Evolutionary conservation across 1,139 yeast genomes (phyloP).

Genomic region (Candida glucosophila): DNA sequence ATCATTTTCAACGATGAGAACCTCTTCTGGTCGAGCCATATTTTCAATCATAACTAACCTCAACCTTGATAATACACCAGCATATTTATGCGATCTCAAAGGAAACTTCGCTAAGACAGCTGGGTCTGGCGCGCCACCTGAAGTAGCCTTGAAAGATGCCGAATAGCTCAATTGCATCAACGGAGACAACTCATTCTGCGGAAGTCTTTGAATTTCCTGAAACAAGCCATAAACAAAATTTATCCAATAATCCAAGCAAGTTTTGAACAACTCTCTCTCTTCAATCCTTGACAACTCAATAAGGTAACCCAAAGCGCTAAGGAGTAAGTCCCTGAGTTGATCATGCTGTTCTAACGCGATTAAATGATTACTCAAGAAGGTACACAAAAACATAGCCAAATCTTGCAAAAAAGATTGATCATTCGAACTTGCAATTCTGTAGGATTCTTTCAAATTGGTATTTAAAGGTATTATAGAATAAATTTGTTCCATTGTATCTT

Average conservation of each 20-base stretch:
- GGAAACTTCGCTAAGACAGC: slow-evolving; percentile 66
- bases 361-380: slow-evolving; percentile 75
- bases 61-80: slow-evolving; percentile 65
- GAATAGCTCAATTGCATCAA: slow-evolving; percentile 63
- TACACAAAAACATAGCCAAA: slow-evolving; percentile 85
- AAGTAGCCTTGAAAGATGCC: slow-evolving; percentile 33
- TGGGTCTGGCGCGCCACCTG: slow-evolving; percentile 86
- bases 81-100: slow-evolving; percentile 77
- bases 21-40: slow-evolving; percentile 99
- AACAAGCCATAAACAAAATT: slow-evolving; percentile 72
- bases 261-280: slow-evolving; percentile 92
- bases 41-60: slow-evolving; percentile 89
- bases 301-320: slow-evolving; percentile 71
- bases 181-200: slow-evolving; percentile 64
- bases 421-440: slow-evolving; percentile 64
- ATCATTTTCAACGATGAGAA: slow-evolving; percentile 90
- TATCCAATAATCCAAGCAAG: slow-evolving; percentile 92
- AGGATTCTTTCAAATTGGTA: slow-evolving; percentile 66
- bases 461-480: slow-evolving; percentile 63
- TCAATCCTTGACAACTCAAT: slow-evolving; percentile 84
- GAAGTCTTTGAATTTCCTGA: slow-evolving; percentile 77
- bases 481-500: slow-evolving; percentile 65
- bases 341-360: slow-evolving; percentile 61
- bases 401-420: slow-evolving; percentile 96
- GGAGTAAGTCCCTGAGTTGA: slow-evolving; percentile 47